Conservation (phyloP, 1,139 yeast species). For the Arxiozyma bovina region DNA sequence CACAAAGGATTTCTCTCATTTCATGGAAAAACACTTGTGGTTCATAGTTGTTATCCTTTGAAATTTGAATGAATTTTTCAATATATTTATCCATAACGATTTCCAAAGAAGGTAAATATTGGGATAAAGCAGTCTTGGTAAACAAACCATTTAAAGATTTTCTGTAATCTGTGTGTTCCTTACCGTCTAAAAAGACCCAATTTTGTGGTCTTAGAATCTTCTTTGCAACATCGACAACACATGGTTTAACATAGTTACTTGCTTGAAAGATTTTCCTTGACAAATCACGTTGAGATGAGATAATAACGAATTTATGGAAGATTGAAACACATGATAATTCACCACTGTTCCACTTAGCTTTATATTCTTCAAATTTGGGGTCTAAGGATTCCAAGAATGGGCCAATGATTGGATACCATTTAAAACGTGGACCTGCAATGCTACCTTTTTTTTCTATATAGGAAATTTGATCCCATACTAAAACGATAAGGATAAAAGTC, state of each 20-base stretch:
- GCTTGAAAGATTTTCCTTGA: conserved; percentile 83
- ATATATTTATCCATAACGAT: conserved; percentile 72
- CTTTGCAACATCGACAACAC: conserved; percentile 94
- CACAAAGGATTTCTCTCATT: conserved; percentile 93
- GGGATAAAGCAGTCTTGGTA: conserved; percentile 71
- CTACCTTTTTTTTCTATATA: conserved; percentile 74
- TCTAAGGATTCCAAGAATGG: conserved; percentile 93
- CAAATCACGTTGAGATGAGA: conserved; percentile 83
- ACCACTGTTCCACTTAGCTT: conserved; percentile 90
- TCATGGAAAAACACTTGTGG: conserved; percentile 79
- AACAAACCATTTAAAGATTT: conserved; percentile 83
- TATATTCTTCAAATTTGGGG: conserved; percentile 90
- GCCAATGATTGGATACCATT: conserved; percentile 91
- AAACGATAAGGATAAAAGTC: conserved; percentile 41
- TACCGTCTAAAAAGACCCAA: conserved; percentile 97
- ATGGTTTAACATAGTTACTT: conserved; percentile 85
- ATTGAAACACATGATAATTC: conserved; percentile 92
- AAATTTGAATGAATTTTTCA: conserved; percentile 49
- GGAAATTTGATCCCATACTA: conserved; percentile 71
- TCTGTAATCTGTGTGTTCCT: conserved; percentile 88
- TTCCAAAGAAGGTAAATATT: conserved; percentile 79
- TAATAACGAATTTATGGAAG: conserved; percentile 94
- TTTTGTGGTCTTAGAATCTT: conserved; percentile 88
- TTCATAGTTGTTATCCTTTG: conserved; percentile 41
- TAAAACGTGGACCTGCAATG: conserved; percentile 82